Percentiles rank a stretch among this genome's conserved stretches.
Conservation (phyloP, 1,284 basidiomycete species). For the Trametes polyzona region DNA sequence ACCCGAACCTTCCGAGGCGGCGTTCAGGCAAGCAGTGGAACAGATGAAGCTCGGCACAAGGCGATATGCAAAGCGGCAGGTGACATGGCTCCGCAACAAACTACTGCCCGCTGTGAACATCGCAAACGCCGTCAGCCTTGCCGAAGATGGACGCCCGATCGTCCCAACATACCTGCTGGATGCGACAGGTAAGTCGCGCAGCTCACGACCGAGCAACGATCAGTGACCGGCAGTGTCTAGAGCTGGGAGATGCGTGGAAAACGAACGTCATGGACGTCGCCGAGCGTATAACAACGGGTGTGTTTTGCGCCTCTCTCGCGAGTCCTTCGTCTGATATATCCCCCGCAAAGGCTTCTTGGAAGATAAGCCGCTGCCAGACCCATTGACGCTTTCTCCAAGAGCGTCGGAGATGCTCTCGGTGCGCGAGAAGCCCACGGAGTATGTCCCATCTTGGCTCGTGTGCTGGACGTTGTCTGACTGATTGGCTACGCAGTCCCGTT, state of each 20-base stretch:
- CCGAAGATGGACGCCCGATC: conserved; percentile 31
- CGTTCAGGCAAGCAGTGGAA: conserved; percentile 67
- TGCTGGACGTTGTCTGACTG: conserved; percentile 11
- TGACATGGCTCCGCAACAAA: conserved; percentile 93
- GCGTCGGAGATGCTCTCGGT: conserved; percentile 56
- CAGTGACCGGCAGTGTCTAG: conserved; percentile 37
- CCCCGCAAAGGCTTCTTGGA: conserved; percentile 62
- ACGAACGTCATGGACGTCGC: conserved; percentile 57
- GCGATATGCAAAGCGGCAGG: conserved; percentile 91
- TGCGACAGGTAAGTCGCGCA: conserved; percentile 61
- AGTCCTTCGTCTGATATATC: neutral
- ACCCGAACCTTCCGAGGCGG: conserved; percentile 43
- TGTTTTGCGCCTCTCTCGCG: neutral
- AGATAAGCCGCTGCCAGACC: conserved; percentile 57
- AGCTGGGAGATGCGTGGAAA: conserved; percentile 63
- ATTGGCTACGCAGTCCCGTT: conserved; percentile 49
- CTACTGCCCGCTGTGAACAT: conserved; percentile 76
- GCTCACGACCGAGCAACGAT: neutral
- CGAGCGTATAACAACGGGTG: conserved; percentile 47
- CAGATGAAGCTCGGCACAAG: conserved; percentile 88
- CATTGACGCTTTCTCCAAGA: conserved; percentile 56
- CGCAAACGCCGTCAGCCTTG: conserved; percentile 42
- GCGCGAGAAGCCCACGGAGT: conserved; percentile 53
- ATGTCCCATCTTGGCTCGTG: conserved; percentile 24
- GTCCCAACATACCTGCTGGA: conserved; percentile 67